Conservation (phyloP, 164 flowering plant genomes). For the Tinospora cordifolia region DNA sequence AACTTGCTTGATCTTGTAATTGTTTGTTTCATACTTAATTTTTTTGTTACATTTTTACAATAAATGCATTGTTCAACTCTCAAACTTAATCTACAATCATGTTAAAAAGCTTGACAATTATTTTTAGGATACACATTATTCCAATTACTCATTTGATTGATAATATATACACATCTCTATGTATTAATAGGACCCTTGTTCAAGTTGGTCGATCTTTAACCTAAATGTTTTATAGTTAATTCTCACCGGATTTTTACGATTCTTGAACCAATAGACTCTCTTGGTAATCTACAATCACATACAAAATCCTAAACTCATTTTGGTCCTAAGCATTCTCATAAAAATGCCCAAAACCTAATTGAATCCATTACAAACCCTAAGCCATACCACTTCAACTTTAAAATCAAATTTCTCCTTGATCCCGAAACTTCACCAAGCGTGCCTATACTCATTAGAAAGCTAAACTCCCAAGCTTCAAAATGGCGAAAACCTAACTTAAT, state of each 20-base stretch:
- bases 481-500: slow-evolving; percentile 29
- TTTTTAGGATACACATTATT: no score
- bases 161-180: no score
- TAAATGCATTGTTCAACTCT: no score
- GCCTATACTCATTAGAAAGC: slow-evolving; percentile 37
- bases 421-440: background rate
- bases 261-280: slow-evolving; percentile 25
- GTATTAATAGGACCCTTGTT: slow-evolving; percentile 24
- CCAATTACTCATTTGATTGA: no score
- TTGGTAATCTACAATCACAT: slow-evolving; percentile 17
- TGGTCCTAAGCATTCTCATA: slow-evolving; percentile 9
- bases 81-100: no score
- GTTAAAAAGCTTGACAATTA: no score
- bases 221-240: slow-evolving; percentile 9
- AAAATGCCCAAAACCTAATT: slow-evolving; percentile 19
- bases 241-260: slow-evolving; percentile 23
- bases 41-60: no score
- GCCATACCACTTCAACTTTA: slow-evolving; percentile 26
- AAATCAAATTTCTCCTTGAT: slow-evolving; percentile 22
- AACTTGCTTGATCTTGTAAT: no score
- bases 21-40: no score
- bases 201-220: slow-evolving; percentile 29
- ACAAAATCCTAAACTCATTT: slow-evolving; percentile 5
- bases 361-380: slow-evolving; percentile 24
- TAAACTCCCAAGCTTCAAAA: slow-evolving; percentile 28